phyloP scores from a whole-genome alignment of 2,329 filamentous ascomycete species.

The Thielaviopsis populi region DNA sequence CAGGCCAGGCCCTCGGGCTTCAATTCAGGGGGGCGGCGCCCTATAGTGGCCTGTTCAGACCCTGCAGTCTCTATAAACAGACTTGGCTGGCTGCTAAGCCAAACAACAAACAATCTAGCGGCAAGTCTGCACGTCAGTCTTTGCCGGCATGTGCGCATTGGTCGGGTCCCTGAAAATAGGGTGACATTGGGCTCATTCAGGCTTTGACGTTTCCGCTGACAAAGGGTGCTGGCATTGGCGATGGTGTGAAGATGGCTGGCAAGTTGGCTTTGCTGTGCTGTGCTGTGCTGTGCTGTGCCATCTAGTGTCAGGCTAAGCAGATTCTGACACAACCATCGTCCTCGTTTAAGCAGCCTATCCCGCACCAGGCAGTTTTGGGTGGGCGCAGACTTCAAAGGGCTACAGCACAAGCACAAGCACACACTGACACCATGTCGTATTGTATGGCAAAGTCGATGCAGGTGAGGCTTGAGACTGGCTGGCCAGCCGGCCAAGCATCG shows the following conservation, averaged over 20 bases:
- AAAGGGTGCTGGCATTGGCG: not conserved
- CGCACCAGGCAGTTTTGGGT: too few species aligned
- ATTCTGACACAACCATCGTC: too few species aligned
- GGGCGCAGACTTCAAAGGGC: too few species aligned
- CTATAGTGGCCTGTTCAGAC: not conserved
- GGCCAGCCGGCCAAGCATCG: too few species aligned
- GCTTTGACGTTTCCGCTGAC: constrained; percentile 6
- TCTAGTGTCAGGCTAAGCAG: too few species aligned
- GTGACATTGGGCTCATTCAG: not conserved
- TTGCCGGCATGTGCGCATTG: not conserved
- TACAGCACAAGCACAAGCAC: too few species aligned
- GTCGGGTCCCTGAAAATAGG: not conserved
- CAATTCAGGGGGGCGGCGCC: not conserved
- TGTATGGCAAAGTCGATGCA: too few species aligned
- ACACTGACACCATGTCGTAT: too few species aligned
- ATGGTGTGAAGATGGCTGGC: not conserved
- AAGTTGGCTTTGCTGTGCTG: too few species aligned
- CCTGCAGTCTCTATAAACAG: constrained; percentile 4
- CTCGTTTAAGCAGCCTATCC: too few species aligned
- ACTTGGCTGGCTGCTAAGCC: not conserved
- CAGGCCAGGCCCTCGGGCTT: not conserved
- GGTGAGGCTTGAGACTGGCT: too few species aligned
- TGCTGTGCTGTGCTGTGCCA: too few species aligned
- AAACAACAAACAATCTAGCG: not conserved
- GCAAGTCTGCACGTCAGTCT: not conserved